A percentile compares a stretch with the other conserved stretches of the same genome.
These are phyloP conservation scores for Camptophora hylomeconis DNA, from an alignment of 2,329 filamentous ascomycete species.

Conservation along the genomic window DNA sequence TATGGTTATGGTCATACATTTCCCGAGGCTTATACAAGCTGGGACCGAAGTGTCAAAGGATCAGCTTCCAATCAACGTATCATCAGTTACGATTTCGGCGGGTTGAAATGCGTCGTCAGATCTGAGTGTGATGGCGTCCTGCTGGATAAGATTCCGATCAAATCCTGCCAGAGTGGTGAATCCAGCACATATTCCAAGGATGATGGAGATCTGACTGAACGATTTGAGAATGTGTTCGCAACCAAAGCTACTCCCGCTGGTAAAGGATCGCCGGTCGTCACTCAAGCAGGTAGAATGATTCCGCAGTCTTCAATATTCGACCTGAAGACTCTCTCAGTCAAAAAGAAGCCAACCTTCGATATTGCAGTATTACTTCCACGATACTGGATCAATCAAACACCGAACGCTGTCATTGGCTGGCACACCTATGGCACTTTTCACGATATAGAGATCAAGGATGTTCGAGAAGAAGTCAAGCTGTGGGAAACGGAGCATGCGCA, in stretches of 20 bases:
- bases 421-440: constrained; percentile 1
- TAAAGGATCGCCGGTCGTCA: background rate
- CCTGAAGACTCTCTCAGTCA: constrained; percentile 1
- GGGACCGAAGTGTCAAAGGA: constrained; percentile 40
- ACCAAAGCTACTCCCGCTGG: background rate
- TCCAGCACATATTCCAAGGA: background rate
- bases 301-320: constrained; percentile 3
- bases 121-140: constrained; percentile 49
- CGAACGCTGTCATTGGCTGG: constrained; percentile 2
- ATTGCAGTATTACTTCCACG: background rate
- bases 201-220: background rate
- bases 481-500: constrained; percentile 1
- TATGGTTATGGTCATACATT: constrained; percentile 54
- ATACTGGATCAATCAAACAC: constrained; percentile 2
- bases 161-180: too few species aligned
- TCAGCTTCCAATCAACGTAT: constrained; percentile 52
- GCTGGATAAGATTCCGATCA: background rate
- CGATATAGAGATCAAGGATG: constrained; percentile 2
- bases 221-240: background rate
- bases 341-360: background rate
- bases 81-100: constrained; percentile 45
- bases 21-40: constrained; percentile 52
- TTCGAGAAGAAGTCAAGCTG: background rate
- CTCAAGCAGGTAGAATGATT: background rate
- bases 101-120: constrained; percentile 38